A percentile compares a stretch with the other conserved stretches of the same genome.
Conservation (phyloP, 2,329 filamentous ascomycete species). For the Fusarium sp. region DNA sequence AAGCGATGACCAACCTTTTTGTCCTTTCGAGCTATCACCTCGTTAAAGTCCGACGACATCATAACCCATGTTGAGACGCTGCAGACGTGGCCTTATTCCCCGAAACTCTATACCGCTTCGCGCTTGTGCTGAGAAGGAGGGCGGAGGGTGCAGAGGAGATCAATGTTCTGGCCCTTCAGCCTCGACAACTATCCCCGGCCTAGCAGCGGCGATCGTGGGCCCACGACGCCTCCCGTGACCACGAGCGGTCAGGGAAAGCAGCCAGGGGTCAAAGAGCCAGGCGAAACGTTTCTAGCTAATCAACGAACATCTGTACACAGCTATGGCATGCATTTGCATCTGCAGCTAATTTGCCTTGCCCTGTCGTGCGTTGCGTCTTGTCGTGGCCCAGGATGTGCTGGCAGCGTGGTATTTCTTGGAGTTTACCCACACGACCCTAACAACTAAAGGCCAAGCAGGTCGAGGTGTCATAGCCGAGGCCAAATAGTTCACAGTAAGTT, state of each 20-base stretch:
- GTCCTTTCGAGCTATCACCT: constrained; percentile 6
- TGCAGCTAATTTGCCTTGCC: constrained; percentile 44
- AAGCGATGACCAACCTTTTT: constrained; percentile 4
- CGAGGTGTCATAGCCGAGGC: constrained; percentile 18
- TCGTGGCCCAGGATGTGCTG: constrained; percentile 38
- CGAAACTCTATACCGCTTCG: constrained; percentile 14
- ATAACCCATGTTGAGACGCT: constrained; percentile 1
- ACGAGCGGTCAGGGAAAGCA: constrained; percentile 40
- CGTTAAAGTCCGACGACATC: not conserved
- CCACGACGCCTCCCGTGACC: constrained; percentile 40
- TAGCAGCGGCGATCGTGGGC: constrained; percentile 43
- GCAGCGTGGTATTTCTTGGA: constrained; percentile 26
- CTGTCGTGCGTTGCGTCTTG: constrained; percentile 28
- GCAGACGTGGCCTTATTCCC: constrained; percentile 18
- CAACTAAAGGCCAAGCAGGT: constrained; percentile 11
- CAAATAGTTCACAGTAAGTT: constrained; percentile 24
- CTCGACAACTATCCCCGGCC: constrained; percentile 31
- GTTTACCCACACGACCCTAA: constrained; percentile 16
- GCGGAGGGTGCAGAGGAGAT: constrained; percentile 28
- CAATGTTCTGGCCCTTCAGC: constrained; percentile 24
- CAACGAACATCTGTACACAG: constrained; percentile 39
- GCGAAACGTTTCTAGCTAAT: constrained; percentile 35
- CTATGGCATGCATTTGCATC: constrained; percentile 47
- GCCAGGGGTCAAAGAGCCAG: constrained; percentile 22
- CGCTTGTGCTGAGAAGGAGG: not conserved